Base-by-base conservation (phyloP, 192 early-diverging fungal genomes). In the Chytriomyces sp. region DNA sequence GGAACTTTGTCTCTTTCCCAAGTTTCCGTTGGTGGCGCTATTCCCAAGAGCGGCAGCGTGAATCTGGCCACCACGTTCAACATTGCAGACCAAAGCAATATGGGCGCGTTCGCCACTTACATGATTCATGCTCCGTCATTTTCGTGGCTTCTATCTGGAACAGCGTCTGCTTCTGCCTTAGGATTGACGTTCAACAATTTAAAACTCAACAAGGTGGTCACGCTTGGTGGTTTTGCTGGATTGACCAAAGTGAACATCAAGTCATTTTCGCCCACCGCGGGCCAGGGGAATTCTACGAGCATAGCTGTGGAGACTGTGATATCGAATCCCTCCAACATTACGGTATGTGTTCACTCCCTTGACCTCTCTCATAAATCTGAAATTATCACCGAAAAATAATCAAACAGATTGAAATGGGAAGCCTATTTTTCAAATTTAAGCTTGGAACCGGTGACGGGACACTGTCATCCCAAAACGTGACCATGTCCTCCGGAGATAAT, bases 161-260 rank as follows among this genome's bases (percentile, higher is more conserved):
- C 39, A 12, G 49, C 76, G 1, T 33, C 33, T 10, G 75, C 60
- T 10, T 58, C 41, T 25, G 79, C 79, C 28, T 32, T 80, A n/a
- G 75, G 75, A n/a, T 34, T 76, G 44, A 74, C 68, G 53, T 73
- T 77, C 79, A 74, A 57, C 5, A 76, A 73, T 31, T 56, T 80
- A 14, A 72, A 55, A 5, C 53, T 80, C 52, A 65, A 73, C 75
- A 80, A 80, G 63, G 52, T 59, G 17, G 68, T 80, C 30, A 71
- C 56, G 5, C 8, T 75, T 5, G 39, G 63, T 19, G 77, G 77
- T 14, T 75, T 78, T 59, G 52, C 39, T 39, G 64, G 59, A 26
- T 66, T 78, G 52, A 25, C 69, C 58, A 69, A 69, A 7, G 61
- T 68, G 12, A 32, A 32, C 25, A 64, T 78, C 52, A 39, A 59